Base-by-base conservation (phyloP, 495 filamentous ascomycete species). In the Mytilinidion resinicola region DNA sequence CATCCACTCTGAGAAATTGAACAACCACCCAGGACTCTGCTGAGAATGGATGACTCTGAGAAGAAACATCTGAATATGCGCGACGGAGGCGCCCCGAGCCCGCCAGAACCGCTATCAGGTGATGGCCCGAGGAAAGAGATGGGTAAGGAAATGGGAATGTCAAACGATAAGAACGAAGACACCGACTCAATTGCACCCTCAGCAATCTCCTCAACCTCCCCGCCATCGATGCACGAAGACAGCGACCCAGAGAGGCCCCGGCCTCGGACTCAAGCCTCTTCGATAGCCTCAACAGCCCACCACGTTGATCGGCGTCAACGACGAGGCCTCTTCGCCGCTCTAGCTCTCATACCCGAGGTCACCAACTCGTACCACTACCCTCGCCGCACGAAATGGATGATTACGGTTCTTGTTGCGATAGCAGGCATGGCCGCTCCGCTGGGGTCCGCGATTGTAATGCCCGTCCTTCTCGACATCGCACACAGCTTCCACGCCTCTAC, bases 361-460 rank as follows among this genome's bases (percentile, higher is more conserved):
- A 84, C 87, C 52, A 74, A 84, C 38, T 85, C 91, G 0, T 83
- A 85, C 55, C 78, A 87, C 17, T 96, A 96, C 68, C 70, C 78
- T 30, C 79, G 80, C 12, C 75, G 71, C 15, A 85, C 77, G 41
- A 96, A 96, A 80, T 95, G 91, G 88, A 80, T 83, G 53, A 85
- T 97, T 65, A 96, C 92, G 0, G 77, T 85, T 48, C 76, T 92
- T 52, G 81, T 96, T 30, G 86, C 90, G 10, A 64, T 89, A 7
- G 89, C 88, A 0, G 90, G 82, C 1, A 81, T 83, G 9, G 84
- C 82, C 4, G 89, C 88, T 15, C 91, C 92, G 0, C 84, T 96
- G 78, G 92, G 92, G 2, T 90, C 87, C 21, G 79, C 87, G 0
- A 89, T 97, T 42, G 82, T 96, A 48, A 83, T 89, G 56, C 91